phyloP scores from a whole-genome alignment of 23 red algal species.

The Gracilariopsis chorda region DNA sequence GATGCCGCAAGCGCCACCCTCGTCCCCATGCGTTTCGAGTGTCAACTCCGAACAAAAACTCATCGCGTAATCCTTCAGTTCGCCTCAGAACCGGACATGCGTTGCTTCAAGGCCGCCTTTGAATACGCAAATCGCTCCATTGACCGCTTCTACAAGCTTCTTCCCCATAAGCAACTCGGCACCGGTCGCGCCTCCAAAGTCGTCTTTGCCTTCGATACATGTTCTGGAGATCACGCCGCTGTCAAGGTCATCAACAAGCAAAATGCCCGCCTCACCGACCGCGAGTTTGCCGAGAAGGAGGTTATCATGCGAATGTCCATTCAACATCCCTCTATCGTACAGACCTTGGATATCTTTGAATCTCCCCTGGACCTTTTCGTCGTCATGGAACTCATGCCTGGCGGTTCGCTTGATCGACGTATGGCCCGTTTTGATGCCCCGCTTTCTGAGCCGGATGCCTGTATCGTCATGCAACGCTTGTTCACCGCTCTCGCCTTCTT shows the following conservation, averaged over 20 bases:
- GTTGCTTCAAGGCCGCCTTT: constrained; percentile 47
- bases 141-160: constrained; percentile 30
- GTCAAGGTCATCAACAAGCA: constrained; percentile 71
- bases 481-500: constrained; percentile 64
- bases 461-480: constrained; percentile 59
- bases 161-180: constrained; percentile 28
- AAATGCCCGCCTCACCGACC: constrained; percentile 35
- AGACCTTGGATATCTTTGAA: constrained; percentile 83
- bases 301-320: constrained; percentile 69
- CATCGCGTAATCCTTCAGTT: constrained; percentile 46
- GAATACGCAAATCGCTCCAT: constrained; percentile 51
- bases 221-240: constrained; percentile 53
- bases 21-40: background rate
- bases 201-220: constrained; percentile 58
- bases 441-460: constrained; percentile 49
- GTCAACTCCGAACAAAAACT: constrained; percentile 23
- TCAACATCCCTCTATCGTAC: constrained; percentile 74
- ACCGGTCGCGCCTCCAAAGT: constrained; percentile 42
- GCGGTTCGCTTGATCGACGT: constrained; percentile 55
- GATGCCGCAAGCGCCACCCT: background rate
- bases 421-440: constrained; percentile 30
- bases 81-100: constrained; percentile 39
- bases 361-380: constrained; percentile 72
- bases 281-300: constrained; percentile 63
- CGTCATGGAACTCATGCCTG: constrained; percentile 85